A percentile compares a stretch with the other conserved stretches of the same genome.
These are phyloP conservation scores for Xylariaceae sp. DNA, from an alignment of 2,329 filamentous ascomycete species.

Conservation along the genomic window DNA sequence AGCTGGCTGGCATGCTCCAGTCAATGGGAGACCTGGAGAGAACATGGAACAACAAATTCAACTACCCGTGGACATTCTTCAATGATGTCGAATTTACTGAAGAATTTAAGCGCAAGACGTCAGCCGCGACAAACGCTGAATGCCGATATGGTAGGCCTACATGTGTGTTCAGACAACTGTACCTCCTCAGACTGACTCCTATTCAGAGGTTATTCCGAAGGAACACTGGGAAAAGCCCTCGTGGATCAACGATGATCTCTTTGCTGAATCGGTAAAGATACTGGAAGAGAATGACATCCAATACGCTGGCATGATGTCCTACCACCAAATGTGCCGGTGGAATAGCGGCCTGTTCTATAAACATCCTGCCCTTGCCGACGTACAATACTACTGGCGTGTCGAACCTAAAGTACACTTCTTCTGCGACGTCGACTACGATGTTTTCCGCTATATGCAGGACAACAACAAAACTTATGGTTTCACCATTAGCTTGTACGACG, in stretches of 20 bases:
- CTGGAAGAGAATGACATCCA: conserved; percentile 83
- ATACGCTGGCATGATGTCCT: conserved; percentile 83
- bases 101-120: conserved; percentile 83
- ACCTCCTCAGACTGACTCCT: neutral
- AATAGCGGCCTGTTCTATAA: conserved; percentile 98
- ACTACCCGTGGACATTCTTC: conserved; percentile 99
- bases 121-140: conserved; percentile 81
- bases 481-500: conserved; percentile 95
- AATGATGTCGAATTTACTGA: conserved; percentile 92
- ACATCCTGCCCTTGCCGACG: conserved; percentile 78
- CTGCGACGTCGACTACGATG: conserved; percentile 97
- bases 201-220: conserved; percentile 76
- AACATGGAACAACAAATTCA: conserved; percentile 98
- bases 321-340: conserved; percentile 99
- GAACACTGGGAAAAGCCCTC: conserved; percentile 90
- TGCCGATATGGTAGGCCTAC: conserved; percentile 68
- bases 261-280: conserved; percentile 76
- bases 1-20: conserved; percentile 76
- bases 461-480: conserved; percentile 99
- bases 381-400: conserved; percentile 96
- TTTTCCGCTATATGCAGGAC: conserved; percentile 97
- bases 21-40: conserved; percentile 89
- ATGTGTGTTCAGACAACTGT: neutral
- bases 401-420: conserved; percentile 99
- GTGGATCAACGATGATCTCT: conserved; percentile 89